Evolutionary conservation across 2,329 filamentous ascomycete species (phyloP).

Genomic region (Verticillium albo-atrum): DNA sequence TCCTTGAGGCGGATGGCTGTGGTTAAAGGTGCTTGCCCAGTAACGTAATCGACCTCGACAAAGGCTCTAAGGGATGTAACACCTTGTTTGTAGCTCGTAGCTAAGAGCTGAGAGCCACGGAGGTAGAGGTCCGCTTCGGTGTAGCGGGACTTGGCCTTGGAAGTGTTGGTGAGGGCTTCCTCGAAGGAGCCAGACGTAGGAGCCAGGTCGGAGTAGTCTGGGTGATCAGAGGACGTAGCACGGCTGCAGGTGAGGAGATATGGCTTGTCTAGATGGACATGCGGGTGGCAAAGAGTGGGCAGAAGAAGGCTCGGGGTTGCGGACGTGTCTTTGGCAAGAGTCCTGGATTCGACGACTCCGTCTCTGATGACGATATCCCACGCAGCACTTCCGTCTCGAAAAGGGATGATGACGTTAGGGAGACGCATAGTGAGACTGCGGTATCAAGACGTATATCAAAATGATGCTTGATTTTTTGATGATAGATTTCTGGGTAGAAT

Average conservation of each 20-base stretch:
- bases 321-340: not conserved
- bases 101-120: constrained; percentile 60
- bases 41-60: constrained; percentile 64
- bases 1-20: constrained; percentile 53
- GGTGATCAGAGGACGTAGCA: constrained; percentile 25
- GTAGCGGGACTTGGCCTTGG: constrained; percentile 59
- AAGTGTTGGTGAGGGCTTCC: constrained; percentile 53
- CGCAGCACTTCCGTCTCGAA: not conserved
- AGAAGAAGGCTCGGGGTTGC: constrained; percentile 23
- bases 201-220: constrained; percentile 55
- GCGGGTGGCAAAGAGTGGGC: constrained; percentile 60
- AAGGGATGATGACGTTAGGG: constrained; percentile 3
- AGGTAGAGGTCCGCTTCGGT: constrained; percentile 57
- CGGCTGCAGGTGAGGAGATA: constrained; percentile 45
- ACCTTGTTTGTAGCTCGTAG: constrained; percentile 58
- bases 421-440: not conserved
- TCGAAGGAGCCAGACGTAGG: constrained; percentile 57
- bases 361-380: constrained; percentile 3
- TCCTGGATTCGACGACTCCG: constrained; percentile 10
- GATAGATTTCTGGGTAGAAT: not conserved
- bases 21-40: constrained; percentile 36
- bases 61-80: constrained; percentile 68
- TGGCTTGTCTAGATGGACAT: constrained; percentile 68
- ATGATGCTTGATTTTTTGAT: not conserved
- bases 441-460: not conserved